Evolutionary conservation across 441 rosid species (phyloP), one percentile per base, ranked within the genome.

Genomic region (Hypseocharis bilobata): DNA sequence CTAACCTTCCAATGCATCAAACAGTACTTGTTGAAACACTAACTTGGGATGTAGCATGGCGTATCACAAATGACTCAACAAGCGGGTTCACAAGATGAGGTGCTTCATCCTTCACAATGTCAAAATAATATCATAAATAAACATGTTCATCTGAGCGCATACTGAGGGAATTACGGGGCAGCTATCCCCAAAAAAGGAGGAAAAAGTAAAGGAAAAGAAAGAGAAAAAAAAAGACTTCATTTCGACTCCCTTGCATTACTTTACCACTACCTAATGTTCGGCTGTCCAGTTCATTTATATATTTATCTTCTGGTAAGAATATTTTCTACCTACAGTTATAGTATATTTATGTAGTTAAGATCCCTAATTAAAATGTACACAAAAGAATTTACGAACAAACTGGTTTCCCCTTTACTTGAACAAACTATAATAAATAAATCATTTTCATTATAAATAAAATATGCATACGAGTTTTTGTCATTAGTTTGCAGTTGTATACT

Each of bases 1-100:
- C 44, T 34, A 57, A 54, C 27, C 62, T 22, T 64, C 66, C 58
- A 22, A 29, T 14, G 22, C 34, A 71, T 70, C 74, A 79, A 44
- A 73, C 57, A 57, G 65, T 54, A 58, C 64, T 40, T n/a, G 80
- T 22, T 6, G 75, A 64, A 58, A 68, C 29, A 49, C 69, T 40
- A 57, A 78, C 62, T 29, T 65, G 60, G 19, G 68, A 34, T 49
- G 70, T 69, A 34, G 76, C 76, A 74, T 89, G 88, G 47, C 90
- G 83, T 0, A 80, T 74, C 57, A 89, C 96, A 6, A 92, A 92
- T 28, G 95, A 78, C 78, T 83, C 86, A 0, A 92, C 84, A 23
- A 89, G 84, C 2, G 95, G 95, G 77, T 88, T 92, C 71, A 92
- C 96, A 29, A 89, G 75, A 58, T 85, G 86, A 14, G 98, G 95